Percentiles rank a stretch among this genome's conserved stretches.
Conservation (phyloP, 306 rosid genomes). For the Mimosa pudica region DNA sequence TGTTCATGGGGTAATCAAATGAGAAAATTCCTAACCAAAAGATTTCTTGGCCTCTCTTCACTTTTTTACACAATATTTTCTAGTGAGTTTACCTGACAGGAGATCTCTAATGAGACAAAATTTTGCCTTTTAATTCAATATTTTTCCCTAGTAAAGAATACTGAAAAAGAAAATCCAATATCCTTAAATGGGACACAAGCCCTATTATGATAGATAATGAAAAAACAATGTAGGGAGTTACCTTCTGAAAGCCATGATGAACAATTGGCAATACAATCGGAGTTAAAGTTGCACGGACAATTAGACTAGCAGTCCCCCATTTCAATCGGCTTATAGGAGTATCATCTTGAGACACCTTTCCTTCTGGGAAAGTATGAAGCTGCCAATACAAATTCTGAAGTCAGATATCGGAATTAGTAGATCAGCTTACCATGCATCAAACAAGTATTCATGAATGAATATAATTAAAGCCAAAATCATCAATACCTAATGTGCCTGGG, state of each 20-base stretch:
- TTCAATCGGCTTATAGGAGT: slow-evolving; percentile 76
- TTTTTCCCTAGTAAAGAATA: background rate
- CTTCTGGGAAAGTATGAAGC: slow-evolving; percentile 97
- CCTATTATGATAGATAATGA: background rate
- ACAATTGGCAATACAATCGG: slow-evolving; percentile 87
- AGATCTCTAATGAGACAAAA: background rate
- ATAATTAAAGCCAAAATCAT: background rate
- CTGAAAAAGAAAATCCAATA: slow-evolving; percentile 11
- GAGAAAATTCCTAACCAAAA: background rate
- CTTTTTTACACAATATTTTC: background rate
- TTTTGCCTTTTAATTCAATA: background rate
- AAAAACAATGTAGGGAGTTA: slow-evolving; percentile 20
- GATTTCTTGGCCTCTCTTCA: slow-evolving; percentile 10
- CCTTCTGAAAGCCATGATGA: slow-evolving; percentile 87
- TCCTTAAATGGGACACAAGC: background rate
- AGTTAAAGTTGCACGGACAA: slow-evolving; percentile 76
- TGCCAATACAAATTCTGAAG: slow-evolving; percentile 39
- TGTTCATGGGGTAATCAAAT: background rate
- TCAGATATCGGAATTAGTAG: slow-evolving; percentile 18
- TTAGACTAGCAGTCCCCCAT: slow-evolving; percentile 97
- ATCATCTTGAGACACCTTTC: slow-evolving; percentile 83
- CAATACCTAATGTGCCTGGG: background rate
- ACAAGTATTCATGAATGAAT: background rate
- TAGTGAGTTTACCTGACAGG: background rate
- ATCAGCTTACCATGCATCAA: background rate